Percentiles rank a stretch among this genome's conserved stretches.
These are phyloP conservation scores for Fusarium musae DNA, from an alignment of 2,329 filamentous ascomycete species.

Conservation along the genomic window DNA sequence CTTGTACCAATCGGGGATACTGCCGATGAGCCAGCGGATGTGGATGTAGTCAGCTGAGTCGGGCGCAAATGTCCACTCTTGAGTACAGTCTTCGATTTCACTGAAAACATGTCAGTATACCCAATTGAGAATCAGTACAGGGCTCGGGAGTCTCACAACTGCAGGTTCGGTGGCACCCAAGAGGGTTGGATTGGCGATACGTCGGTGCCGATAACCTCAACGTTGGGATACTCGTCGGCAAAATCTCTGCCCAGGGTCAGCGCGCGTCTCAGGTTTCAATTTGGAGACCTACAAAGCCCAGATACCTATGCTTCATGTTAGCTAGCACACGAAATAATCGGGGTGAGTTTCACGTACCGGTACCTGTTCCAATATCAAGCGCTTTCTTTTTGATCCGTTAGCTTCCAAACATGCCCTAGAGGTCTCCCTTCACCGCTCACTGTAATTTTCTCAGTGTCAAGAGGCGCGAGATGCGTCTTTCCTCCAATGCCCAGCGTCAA, in stretches of 20 bases:
- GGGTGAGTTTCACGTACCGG: not conserved
- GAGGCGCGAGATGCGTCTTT: conserved; percentile 14
- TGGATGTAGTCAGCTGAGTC: conserved; percentile 17
- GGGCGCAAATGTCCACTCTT: conserved; percentile 17
- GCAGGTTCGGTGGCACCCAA: conserved; percentile 5
- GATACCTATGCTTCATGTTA: not conserved
- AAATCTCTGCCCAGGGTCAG: not conserved
- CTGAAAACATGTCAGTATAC: not conserved
- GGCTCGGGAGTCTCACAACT: not conserved
- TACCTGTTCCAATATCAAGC: conserved; percentile 12
- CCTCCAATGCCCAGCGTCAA: not conserved
- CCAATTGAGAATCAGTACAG: fast-evolving
- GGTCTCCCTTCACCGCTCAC: not conserved
- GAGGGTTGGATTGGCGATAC: conserved; percentile 14
- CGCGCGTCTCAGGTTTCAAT: too few species aligned
- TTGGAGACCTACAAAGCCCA: conserved; percentile 6
- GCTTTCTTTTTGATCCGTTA: not conserved
- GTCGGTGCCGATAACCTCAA: conserved; percentile 11
- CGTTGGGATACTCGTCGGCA: conserved; percentile 2
- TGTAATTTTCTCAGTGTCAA: not conserved
- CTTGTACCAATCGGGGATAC: conserved; percentile 8
- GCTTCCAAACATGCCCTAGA: not conserved
- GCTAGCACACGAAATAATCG: fast-evolving
- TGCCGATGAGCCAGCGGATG: conserved; percentile 8
- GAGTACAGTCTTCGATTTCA: conserved; percentile 19